These are phyloP conservation scores for Acacia pycnantha DNA, from an alignment of 331 rosid species.

Conservation along the genomic window DNA sequence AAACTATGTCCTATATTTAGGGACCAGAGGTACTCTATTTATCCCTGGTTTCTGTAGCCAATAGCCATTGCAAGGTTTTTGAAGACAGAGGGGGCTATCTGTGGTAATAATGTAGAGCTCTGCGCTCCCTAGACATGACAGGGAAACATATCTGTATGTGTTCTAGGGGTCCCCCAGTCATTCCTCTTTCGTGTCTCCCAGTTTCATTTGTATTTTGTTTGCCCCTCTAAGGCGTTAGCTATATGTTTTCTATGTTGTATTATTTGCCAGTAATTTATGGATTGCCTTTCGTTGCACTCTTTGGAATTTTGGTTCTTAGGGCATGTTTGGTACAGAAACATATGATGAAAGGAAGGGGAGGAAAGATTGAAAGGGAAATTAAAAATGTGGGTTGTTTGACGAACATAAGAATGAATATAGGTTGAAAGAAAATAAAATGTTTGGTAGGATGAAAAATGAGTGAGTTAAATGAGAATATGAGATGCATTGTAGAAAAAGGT, in stretches of 20 bases:
- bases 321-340: too few species aligned
- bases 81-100: constrained; percentile 30
- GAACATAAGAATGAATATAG: too few species aligned
- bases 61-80: constrained; percentile 36
- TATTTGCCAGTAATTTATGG: constrained; percentile 36
- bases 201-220: constrained; percentile 47
- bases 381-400: too few species aligned
- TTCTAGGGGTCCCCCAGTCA: constrained; percentile 32
- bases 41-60: constrained; percentile 32
- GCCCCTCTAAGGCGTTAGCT: constrained; percentile 12
- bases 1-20: too few species aligned
- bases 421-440: too few species aligned
- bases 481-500: too few species aligned
- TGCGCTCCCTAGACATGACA: constrained; percentile 32
- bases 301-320: background rate
- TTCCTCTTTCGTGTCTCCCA: constrained; percentile 31
- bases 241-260: constrained; percentile 37
- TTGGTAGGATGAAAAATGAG: too few species aligned
- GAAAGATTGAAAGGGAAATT: too few species aligned
- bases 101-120: constrained; percentile 42
- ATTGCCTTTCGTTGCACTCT: background rate
- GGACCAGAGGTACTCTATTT: too few species aligned
- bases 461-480: too few species aligned
- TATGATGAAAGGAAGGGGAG: too few species aligned
- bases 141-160: constrained; percentile 31